Evolutionary conservation across 2,329 filamentous ascomycete genomes (phyloP).

Genomic region (Aspergillus aculeatinus): DNA sequence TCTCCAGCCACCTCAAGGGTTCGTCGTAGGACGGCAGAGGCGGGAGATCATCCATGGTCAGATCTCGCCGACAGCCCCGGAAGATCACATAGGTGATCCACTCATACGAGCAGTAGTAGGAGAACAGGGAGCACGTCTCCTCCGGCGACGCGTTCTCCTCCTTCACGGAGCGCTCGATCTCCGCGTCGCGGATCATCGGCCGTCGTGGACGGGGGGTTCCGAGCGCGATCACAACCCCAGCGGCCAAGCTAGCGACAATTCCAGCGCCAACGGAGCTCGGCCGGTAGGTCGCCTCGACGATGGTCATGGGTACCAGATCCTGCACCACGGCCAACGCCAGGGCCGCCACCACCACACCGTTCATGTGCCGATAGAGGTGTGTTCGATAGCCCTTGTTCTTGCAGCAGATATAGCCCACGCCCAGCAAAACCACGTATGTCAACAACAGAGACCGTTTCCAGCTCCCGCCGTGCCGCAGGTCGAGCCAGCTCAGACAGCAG

Average conservation of each 20-base stretch:
- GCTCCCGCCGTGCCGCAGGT: slow-evolving; percentile 4
- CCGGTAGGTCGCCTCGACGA: slow-evolving; percentile 23
- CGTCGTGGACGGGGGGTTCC: slow-evolving; percentile 22
- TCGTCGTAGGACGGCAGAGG: slow-evolving; percentile 32
- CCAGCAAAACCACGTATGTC: slow-evolving; percentile 26
- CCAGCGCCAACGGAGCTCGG: slow-evolving; percentile 19
- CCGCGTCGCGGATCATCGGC: slow-evolving; percentile 14
- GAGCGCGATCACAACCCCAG: slow-evolving; percentile 17
- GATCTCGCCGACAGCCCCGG: slow-evolving; percentile 27
- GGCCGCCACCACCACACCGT: slow-evolving; percentile 17
- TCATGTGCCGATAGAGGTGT: slow-evolving; percentile 27
- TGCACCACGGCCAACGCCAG: slow-evolving; percentile 23
- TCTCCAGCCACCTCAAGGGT: slow-evolving; percentile 26
- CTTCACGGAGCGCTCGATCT: slow-evolving; percentile 11
- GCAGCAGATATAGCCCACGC: slow-evolving; percentile 19
- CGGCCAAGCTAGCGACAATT: slow-evolving; percentile 19
- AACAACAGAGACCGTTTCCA: slow-evolving; percentile 25
- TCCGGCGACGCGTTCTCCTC: slow-evolving; percentile 25
- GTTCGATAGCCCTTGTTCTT: slow-evolving; percentile 11
- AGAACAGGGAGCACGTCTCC: slow-evolving; percentile 35
- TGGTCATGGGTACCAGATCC: slow-evolving; percentile 24
- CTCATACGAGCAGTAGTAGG: slow-evolving; percentile 35
- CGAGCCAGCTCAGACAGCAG: slow-evolving; percentile 19
- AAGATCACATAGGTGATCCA: slow-evolving; percentile 35
- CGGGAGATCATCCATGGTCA: slow-evolving; percentile 36